Evolutionary conservation across 306 rosid species (phyloP).

Genomic region (Lathyrus tuberosus): DNA sequence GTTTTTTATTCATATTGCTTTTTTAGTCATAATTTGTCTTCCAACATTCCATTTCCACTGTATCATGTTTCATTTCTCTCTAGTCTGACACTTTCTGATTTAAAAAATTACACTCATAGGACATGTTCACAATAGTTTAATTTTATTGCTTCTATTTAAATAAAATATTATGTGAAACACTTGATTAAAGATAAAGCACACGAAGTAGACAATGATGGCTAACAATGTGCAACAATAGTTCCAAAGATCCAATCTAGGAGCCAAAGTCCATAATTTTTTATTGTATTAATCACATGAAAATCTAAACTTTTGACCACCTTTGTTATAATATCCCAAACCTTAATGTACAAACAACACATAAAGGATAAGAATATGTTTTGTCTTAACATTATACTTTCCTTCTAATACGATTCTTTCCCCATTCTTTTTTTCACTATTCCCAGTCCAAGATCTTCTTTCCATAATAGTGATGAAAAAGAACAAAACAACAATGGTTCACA

Average conservation of each 20-base stretch:
- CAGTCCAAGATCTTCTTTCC: conserved; percentile 72
- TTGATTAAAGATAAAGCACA: conserved; percentile 19
- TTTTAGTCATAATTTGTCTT: background rate
- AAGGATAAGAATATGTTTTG: conserved; percentile 34
- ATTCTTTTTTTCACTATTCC: conserved; percentile 54
- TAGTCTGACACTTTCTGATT: background rate
- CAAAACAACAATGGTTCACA: conserved; percentile 52
- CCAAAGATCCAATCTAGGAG: conserved; percentile 31
- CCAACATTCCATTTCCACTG: background rate
- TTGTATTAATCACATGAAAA: conserved; percentile 31
- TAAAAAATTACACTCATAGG: background rate
- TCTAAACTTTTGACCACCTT: conserved; percentile 36
- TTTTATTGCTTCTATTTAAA: background rate
- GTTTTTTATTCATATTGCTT: background rate
- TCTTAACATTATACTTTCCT: conserved; percentile 46
- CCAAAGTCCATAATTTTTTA: conserved; percentile 17
- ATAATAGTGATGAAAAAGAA: conserved; percentile 32
- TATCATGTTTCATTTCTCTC: background rate
- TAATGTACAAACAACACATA: conserved; percentile 44
- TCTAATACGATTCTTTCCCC: conserved; percentile 46
- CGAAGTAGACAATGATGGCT: conserved; percentile 45
- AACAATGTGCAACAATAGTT: conserved; percentile 15
- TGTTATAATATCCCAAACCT: conserved; percentile 42
- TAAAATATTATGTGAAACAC: conserved; percentile 2
- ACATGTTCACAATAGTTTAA: background rate